These are phyloP conservation scores for Ajuga reptans DNA, from an alignment of 305 asterid genomes.

Conservation along the genomic window DNA sequence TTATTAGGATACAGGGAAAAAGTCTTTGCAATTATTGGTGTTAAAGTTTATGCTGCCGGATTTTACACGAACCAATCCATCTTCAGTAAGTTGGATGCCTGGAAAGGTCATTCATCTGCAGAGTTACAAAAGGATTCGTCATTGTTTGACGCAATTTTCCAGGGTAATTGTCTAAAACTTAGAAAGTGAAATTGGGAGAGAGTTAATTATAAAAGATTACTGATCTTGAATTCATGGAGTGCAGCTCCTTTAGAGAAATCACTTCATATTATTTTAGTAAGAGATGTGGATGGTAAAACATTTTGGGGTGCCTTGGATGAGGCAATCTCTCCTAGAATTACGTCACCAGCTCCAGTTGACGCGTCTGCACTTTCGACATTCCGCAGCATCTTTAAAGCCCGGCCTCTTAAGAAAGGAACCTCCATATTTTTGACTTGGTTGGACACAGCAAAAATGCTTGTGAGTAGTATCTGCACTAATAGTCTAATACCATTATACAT, in stretches of 20 bases:
- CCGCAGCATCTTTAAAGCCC: slow-evolving; percentile 54
- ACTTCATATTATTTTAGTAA: slow-evolving; percentile 60
- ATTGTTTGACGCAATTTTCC: slow-evolving; percentile 49
- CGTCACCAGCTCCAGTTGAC: slow-evolving; percentile 46
- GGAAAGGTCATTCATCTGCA: slow-evolving; percentile 56
- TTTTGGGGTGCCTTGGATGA: slow-evolving; percentile 93
- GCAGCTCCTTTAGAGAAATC: slow-evolving; percentile 83
- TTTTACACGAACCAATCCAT: slow-evolving; percentile 48
- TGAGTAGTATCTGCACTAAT: slow-evolving; percentile 31
- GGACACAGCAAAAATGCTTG: slow-evolving; percentile 70
- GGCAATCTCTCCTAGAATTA: slow-evolving; percentile 70
- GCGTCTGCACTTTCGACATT: slow-evolving; percentile 62
- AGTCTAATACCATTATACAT: background rate
- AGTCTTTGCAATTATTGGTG: slow-evolving; percentile 75
- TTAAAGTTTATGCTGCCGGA: slow-evolving; percentile 86
- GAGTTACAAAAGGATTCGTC: slow-evolving; percentile 53
- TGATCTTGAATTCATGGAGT: slow-evolving; percentile 25
- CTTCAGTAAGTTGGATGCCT: slow-evolving; percentile 43
- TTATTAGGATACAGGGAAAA: slow-evolving; percentile 75
- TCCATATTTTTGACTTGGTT: slow-evolving; percentile 78
- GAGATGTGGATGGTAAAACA: slow-evolving; percentile 87
- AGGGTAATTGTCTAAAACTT: slow-evolving; percentile 33
- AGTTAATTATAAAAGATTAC: background rate
- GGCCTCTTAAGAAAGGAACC: slow-evolving; percentile 70
- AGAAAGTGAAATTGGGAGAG: background rate